Conservation (phyloP, 441 rosid species). For the Caryocar brasiliense region DNA sequence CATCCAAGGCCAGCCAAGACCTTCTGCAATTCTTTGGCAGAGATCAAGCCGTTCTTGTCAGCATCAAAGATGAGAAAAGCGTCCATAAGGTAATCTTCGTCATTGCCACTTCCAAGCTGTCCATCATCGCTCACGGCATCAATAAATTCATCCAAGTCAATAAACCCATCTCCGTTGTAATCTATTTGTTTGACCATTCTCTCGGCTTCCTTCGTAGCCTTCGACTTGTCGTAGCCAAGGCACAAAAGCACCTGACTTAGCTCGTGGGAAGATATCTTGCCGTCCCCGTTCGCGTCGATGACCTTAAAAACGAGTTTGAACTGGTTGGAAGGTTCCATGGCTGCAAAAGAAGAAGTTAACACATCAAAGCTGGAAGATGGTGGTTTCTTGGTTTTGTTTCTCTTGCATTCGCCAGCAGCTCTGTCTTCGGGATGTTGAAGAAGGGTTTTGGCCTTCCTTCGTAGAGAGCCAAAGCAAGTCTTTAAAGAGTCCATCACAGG, state of each 20-base stretch:
- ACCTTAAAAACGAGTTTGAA: constrained; percentile 17
- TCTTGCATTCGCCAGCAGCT: not conserved
- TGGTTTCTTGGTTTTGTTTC: not conserved
- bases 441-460: not conserved
- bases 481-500: constrained; percentile 13
- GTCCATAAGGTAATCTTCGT: constrained; percentile 26
- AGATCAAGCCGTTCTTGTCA: constrained; percentile 37
- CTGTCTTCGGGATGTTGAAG: constrained; percentile 1
- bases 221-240: constrained; percentile 28
- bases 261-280: constrained; percentile 36
- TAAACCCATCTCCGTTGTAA: constrained; percentile 31
- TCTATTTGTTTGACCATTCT: constrained; percentile 32
- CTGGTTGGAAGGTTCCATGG: constrained; percentile 22
- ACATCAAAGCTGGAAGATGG: constrained; percentile 17
- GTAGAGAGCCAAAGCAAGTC: constrained; percentile 16
- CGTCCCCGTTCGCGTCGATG: constrained; percentile 38
- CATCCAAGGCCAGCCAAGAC: constrained; percentile 31
- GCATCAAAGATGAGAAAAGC: constrained; percentile 35
- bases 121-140: constrained; percentile 7
- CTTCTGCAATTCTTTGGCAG: constrained; percentile 34
- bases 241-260: constrained; percentile 25
- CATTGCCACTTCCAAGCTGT: not conserved
- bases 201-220: constrained; percentile 26
- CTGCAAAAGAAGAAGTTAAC: constrained; percentile 20
- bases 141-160: constrained; percentile 37